Base-by-base conservation (phyloP, 1,284 basidiomycete genomes). In the Cryptococcus floricola region DNA sequence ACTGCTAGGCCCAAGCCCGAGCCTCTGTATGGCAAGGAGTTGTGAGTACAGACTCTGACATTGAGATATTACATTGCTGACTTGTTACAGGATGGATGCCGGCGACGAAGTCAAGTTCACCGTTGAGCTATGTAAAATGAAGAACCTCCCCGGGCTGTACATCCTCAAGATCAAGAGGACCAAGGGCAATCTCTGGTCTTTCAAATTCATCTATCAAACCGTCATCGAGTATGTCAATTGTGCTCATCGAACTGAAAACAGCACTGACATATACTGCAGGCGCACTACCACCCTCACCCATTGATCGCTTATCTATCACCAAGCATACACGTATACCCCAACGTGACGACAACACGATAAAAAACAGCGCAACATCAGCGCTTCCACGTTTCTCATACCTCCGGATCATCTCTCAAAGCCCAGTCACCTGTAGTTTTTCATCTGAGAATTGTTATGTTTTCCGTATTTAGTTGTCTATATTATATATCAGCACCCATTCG, bases 61-160 rank as follows among this genome's bases (percentile, higher is more conserved):
- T 19, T 16, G 38, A 31, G 10, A 7, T 19, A 54, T 48, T 60
- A 25, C 59, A 28, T 39, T 16, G 48, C 18, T 43, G 46, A 27
- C 14, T 25, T 61, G 19, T 14, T 66, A 77, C 28, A 75, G 81
- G 7, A 83, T 87, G 63, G 93, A 96, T 70, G 84, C 84, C 27
- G 91, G 91, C 42, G 93, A 94, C 68, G 93, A 96, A 82, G 89
- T 96, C 60, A 85, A 89, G 62, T 96, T 96, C 80, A 89, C 85
- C 18, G 87, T 95, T 56, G 93, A 97, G 80, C 77, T 96, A 60
- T 95, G 91, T 48, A 81, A 87, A 62, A 82, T 96, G 69, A 88
- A 90, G 74, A 84, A 91, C 59, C 80, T 96, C 69, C 88, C 87
- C 64, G 89, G 89, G 66, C 88, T 90, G 44, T 91, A 88, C 73